These are phyloP conservation scores for Chlorella ohadii DNA, from an alignment of 139 green algal genomes.

Conservation along the genomic window DNA sequence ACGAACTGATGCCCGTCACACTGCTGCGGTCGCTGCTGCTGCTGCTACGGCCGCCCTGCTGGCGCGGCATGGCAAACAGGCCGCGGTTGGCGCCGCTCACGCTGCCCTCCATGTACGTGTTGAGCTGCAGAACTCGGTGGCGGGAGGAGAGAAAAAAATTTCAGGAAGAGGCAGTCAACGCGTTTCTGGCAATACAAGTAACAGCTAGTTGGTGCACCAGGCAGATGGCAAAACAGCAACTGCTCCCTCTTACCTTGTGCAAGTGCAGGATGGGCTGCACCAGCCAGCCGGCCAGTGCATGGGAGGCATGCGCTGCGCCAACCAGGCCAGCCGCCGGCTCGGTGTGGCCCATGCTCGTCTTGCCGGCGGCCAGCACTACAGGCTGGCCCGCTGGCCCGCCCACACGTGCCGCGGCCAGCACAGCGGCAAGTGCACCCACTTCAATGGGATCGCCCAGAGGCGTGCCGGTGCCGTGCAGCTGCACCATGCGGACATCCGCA, in stretches of 20 bases:
- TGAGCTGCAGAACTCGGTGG: constrained; percentile 10
- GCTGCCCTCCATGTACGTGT: constrained; percentile 38
- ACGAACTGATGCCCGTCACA: constrained; percentile 37
- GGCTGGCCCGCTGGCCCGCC: constrained; percentile 1
- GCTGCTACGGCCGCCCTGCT: neutral
- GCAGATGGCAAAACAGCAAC: no score
- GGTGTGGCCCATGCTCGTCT: constrained; percentile 85
- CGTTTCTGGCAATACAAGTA: no score
- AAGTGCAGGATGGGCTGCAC: constrained; percentile 71
- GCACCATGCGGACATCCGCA: constrained; percentile 29
- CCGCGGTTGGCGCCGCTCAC: constrained; percentile 7
- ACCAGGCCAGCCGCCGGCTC: constrained; percentile 85
- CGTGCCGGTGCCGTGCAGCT: constrained; percentile 80
- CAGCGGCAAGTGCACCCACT: constrained; percentile 64
- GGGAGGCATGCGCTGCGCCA: constrained; percentile 61
- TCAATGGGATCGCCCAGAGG: constrained; percentile 90
- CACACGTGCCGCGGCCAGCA: constrained; percentile 36
- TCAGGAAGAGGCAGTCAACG: no score
- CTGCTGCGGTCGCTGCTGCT: no score
- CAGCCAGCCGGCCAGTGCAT: neutral
- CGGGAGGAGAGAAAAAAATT: no score
- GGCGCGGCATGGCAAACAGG: constrained; percentile 30
- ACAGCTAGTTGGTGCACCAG: no score
- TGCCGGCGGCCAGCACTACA: constrained; percentile 65
- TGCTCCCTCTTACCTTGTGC: constrained; percentile 53